Percentiles rank a stretch among this genome's conserved stretches.
Evolutionary conservation across 2,329 filamentous ascomycete genomes (phyloP).

Genomic region (Xylaria sp.): DNA sequence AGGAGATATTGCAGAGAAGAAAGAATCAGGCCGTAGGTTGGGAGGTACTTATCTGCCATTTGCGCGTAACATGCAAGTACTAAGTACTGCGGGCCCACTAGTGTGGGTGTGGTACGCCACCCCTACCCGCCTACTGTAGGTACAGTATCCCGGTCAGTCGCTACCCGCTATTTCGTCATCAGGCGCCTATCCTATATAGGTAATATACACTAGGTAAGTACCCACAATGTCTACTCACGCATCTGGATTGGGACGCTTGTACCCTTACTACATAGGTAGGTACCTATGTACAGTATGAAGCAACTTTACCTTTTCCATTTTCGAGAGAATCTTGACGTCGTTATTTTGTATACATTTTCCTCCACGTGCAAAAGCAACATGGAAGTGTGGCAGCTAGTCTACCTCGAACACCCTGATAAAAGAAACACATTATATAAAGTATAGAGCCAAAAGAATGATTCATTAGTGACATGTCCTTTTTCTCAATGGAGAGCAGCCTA

Average conservation of each 20-base stretch:
- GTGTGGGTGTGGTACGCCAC: too few species aligned
- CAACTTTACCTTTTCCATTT: neutral
- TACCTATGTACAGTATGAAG: neutral
- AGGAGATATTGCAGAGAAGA: too few species aligned
- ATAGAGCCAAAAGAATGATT: too few species aligned
- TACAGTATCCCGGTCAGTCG: neutral
- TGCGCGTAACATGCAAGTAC: neutral
- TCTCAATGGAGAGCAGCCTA: too few species aligned
- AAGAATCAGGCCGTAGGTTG: too few species aligned
- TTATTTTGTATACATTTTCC: constrained; percentile 1
- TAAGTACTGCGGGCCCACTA: neutral
- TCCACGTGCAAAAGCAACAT: neutral
- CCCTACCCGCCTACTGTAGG: neutral
- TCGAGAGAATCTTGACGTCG: constrained; percentile 7
- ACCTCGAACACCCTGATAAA: neutral
- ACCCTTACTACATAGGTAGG: too few species aligned
- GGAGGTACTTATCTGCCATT: too few species aligned
- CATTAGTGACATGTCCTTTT: too few species aligned
- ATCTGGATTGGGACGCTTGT: neutral
- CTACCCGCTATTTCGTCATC: constrained; percentile 30
- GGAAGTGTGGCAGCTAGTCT: neutral
- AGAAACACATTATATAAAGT: neutral
- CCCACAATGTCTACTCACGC: constrained; percentile 25
- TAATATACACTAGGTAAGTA: too few species aligned
- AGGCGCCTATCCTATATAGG: constrained; percentile 5